These are phyloP conservation scores for Candida sanyaensis DNA, from an alignment of 1,139 yeast genomes.

Conservation along the genomic window DNA sequence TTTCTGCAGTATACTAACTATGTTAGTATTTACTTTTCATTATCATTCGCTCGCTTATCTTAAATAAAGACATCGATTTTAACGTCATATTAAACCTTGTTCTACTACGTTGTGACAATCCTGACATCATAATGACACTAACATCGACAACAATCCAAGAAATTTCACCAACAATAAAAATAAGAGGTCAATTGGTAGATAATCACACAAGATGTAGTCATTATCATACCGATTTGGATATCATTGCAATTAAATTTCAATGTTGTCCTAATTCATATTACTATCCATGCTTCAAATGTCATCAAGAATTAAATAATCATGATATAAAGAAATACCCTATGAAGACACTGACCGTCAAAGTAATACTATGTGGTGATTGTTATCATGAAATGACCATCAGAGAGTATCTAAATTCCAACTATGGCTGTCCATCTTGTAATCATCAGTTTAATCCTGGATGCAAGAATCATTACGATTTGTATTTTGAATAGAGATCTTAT, in stretches of 20 bases:
- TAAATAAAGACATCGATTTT: too few relatives aligned
- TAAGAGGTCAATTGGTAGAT: conserved; percentile 28
- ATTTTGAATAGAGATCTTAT: conserved; percentile 20
- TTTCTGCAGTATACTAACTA: too few relatives aligned
- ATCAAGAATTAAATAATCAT: conserved; percentile 23
- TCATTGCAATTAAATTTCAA: conserved; percentile 44
- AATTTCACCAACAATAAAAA: background rate
- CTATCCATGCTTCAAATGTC: conserved; percentile 47
- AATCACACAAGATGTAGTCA: conserved; percentile 40
- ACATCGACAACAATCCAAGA: background rate
- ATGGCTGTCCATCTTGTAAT: conserved; percentile 27
- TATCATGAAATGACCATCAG: conserved; percentile 27
- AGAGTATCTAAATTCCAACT: conserved; percentile 21
- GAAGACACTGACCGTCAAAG: conserved; percentile 18
- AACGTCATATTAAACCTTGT: too few relatives aligned
- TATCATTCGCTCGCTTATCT: too few relatives aligned
- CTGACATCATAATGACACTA: background rate
- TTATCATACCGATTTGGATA: conserved; percentile 35
- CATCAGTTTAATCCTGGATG: conserved; percentile 41
- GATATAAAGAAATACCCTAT: conserved; percentile 19
- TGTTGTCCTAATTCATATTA: conserved; percentile 32
- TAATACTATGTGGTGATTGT: conserved; percentile 43
- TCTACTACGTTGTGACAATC: too few relatives aligned
- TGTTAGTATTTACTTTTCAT: too few relatives aligned
- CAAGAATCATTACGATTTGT: conserved; percentile 35